These are phyloP conservation scores for Malassezia slooffiae DNA, from an alignment of 1,284 basidiomycete species.

Conservation along the genomic window DNA sequence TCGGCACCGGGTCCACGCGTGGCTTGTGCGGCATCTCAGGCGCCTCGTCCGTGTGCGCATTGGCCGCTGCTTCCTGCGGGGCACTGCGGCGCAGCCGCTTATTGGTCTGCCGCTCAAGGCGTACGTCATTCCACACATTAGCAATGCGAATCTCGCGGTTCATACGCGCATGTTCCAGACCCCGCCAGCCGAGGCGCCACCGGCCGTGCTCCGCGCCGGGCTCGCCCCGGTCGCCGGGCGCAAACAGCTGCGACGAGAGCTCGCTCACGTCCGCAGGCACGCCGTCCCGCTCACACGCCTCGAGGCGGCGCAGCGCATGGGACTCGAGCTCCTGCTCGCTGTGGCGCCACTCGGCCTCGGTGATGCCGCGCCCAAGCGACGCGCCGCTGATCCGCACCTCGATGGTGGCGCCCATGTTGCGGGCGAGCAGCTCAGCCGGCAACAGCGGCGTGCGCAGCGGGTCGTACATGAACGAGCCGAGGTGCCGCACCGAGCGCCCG, in stretches of 20 bases:
- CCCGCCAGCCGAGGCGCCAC: slow-evolving; percentile 42
- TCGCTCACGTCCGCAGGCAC: not conserved
- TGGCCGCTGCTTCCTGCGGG: not conserved
- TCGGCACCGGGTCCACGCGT: not conserved
- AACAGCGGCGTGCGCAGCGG: slow-evolving; percentile 28
- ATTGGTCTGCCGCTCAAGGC: not conserved
- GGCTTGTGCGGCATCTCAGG: too few species aligned
- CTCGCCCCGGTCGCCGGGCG: slow-evolving; percentile 16
- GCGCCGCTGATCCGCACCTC: slow-evolving; percentile 42
- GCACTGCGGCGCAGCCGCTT: slow-evolving; percentile 5
- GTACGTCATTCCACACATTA: slow-evolving; percentile 14
- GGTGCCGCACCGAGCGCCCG: slow-evolving; percentile 33
- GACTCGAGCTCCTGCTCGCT: slow-evolving; percentile 1
- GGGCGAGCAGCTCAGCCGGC: slow-evolving; percentile 36
- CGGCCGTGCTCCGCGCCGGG: slow-evolving; percentile 16
- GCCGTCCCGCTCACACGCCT: slow-evolving; percentile 8
- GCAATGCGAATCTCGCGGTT: slow-evolving; percentile 25
- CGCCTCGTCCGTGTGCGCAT: not conserved
- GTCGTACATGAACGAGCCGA: slow-evolving; percentile 41
- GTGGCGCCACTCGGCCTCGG: slow-evolving; percentile 9
- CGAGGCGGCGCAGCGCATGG: not conserved
- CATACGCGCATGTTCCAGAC: slow-evolving; percentile 34
- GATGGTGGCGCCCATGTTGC: slow-evolving; percentile 39
- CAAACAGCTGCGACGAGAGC: slow-evolving; percentile 13
- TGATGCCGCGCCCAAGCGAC: slow-evolving; percentile 7